These are phyloP conservation scores for Xylaria acuta DNA, from an alignment of 495 filamentous ascomycete genomes.

Conservation along the genomic window DNA sequence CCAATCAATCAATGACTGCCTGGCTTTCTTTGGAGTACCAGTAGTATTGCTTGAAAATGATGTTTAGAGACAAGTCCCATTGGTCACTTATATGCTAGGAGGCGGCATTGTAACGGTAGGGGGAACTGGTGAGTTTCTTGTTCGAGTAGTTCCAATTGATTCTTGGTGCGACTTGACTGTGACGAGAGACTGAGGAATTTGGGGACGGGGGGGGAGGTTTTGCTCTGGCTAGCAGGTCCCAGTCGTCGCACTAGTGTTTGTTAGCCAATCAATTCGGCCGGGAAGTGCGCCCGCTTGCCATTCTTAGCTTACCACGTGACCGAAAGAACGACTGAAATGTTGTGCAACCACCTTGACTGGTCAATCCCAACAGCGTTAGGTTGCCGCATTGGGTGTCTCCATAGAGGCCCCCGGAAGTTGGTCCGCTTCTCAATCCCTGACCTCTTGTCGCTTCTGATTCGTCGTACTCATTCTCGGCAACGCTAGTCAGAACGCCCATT, in stretches of 20 bases:
- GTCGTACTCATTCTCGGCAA: not conserved
- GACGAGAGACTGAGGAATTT: slow-evolving; percentile 1
- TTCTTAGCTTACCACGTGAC: slow-evolving; percentile 13
- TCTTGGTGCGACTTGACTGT: not conserved
- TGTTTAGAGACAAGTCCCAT: not conserved
- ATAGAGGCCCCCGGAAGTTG: not conserved
- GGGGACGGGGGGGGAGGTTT: not conserved
- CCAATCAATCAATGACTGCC: not conserved
- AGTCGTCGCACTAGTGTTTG: not conserved
- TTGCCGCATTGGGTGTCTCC: not conserved
- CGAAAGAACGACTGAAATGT: not conserved
- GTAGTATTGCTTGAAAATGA: not conserved
- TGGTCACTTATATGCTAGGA: not conserved
- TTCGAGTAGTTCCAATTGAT: not conserved
- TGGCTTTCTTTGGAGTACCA: not conserved
- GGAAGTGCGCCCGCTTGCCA: not conserved
- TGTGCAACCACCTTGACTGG: not conserved
- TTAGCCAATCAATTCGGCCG: slow-evolving; percentile 9
- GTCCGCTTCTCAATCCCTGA: too few relatives aligned
- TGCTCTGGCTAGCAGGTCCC: not conserved
- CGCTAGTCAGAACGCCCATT: not conserved
- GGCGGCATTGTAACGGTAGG: not conserved
- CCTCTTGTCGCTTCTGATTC: not conserved
- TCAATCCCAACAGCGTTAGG: too few relatives aligned
- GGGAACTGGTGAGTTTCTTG: not conserved